Evolutionary conservation across 371 early-diverging fungal species (phyloP).

Genomic region (Syncephalastrum contaminatum): DNA sequence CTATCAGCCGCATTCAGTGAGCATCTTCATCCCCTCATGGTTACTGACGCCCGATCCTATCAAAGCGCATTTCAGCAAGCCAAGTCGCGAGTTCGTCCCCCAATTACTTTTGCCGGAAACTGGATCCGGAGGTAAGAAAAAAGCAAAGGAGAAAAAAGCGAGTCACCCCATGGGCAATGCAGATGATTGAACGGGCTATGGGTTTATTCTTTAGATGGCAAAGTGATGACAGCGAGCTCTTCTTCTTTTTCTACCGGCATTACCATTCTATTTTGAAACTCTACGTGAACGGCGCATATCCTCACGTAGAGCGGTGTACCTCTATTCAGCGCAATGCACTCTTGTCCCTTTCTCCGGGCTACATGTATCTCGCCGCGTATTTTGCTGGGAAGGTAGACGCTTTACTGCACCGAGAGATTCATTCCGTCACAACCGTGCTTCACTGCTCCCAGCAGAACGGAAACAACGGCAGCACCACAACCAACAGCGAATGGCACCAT

Average conservation of each 20-base stretch:
- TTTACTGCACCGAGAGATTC: constrained; percentile 47
- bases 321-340: constrained; percentile 28
- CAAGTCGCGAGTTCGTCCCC: constrained; percentile 12
- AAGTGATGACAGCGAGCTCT: constrained; percentile 57
- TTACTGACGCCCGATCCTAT: constrained; percentile 8
- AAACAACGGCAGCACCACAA: too few relatives aligned
- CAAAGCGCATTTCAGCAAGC: constrained; percentile 2
- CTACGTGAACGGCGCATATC: constrained; percentile 25
- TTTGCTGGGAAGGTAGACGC: constrained; percentile 52
- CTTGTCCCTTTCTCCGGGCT: constrained; percentile 46
- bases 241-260: constrained; percentile 57
- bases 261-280: constrained; percentile 44
- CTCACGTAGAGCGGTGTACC: constrained; percentile 20
- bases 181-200: not conserved
- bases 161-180: not conserved
- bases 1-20: constrained; percentile 13
- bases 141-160: constrained; percentile 1
- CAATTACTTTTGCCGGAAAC: constrained; percentile 46
- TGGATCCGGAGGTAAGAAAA: constrained; percentile 41
- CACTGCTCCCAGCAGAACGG: too few relatives aligned
- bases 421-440: constrained; percentile 47
- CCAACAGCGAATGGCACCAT: too few relatives aligned
- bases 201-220: constrained; percentile 37
- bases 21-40: constrained; percentile 20
- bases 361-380: constrained; percentile 47